A percentile compares a stretch with the other conserved stretches of the same genome.
Evolutionary conservation across 192 early-diverging fungal genomes (phyloP).

Genomic region (Coemansia sp.): DNA sequence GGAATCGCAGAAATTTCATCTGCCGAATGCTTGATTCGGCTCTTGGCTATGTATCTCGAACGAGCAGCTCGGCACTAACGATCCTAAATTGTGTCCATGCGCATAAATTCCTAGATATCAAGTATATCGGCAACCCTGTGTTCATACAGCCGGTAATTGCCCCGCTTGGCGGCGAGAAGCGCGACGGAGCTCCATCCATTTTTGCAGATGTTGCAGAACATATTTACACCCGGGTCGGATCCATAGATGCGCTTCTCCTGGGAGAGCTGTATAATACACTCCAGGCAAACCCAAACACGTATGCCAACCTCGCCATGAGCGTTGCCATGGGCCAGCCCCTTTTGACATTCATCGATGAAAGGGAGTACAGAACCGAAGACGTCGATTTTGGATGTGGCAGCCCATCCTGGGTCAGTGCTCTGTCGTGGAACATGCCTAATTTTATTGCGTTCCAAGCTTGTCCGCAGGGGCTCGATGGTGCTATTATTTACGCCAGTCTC

Average conservation of each 20-base stretch:
- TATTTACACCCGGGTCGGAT: slow-evolving; percentile 4
- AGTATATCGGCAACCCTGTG: slow-evolving; percentile 38
- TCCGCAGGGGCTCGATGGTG: slow-evolving; percentile 8
- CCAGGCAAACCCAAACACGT: slow-evolving; percentile 7
- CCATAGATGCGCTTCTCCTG: slow-evolving; percentile 10
- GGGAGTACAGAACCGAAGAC: slow-evolving; percentile 15
- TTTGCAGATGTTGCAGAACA: slow-evolving; percentile 8
- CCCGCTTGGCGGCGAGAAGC: not conserved
- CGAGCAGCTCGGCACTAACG: not conserved
- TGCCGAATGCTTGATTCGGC: not conserved
- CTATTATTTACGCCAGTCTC: slow-evolving; percentile 23
- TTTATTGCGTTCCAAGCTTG: slow-evolving; percentile 27
- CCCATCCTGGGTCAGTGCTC: slow-evolving; percentile 39
- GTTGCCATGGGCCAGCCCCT: slow-evolving; percentile 4
- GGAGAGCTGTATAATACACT: slow-evolving; percentile 26
- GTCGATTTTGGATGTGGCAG: slow-evolving; percentile 45
- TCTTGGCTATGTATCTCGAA: not conserved
- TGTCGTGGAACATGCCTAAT: slow-evolving; percentile 32
- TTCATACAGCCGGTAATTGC: slow-evolving; percentile 12
- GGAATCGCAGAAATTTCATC: not conserved
- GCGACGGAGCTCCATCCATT: not conserved
- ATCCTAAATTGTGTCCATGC: slow-evolving; percentile 30
- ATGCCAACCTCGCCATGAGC: slow-evolving; percentile 16
- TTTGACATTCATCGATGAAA: slow-evolving; percentile 32
- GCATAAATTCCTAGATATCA: slow-evolving; percentile 12